phyloP scores from a whole-genome alignment of 179 eudicot genomes.

The Carnegiea gigantea region DNA sequence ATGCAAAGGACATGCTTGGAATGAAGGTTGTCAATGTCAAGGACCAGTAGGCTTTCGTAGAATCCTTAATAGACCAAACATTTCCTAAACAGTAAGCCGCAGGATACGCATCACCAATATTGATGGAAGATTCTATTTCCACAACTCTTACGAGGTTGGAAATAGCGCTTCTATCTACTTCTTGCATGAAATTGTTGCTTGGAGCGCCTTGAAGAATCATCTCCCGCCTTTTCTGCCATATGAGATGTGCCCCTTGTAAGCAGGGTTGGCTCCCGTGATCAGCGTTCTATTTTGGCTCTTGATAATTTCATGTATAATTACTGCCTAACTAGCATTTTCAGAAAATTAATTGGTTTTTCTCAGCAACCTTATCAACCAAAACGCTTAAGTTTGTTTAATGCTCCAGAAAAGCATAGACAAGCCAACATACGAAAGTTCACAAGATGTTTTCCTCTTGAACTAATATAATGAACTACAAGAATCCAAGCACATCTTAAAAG shows the following conservation, averaged over 20 bases:
- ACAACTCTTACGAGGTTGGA: not conserved
- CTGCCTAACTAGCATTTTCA: not conserved
- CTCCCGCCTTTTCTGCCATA: not conserved
- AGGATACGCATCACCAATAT: not conserved
- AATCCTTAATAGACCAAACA: not conserved
- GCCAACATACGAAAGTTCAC: not conserved
- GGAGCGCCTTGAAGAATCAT: not conserved
- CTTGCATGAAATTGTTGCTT: not conserved
- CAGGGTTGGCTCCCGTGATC: not conserved
- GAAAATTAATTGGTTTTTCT: not conserved
- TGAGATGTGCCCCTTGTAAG: not conserved
- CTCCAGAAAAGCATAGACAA: not conserved
- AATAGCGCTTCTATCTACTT: not conserved
- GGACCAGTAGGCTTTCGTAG: not conserved
- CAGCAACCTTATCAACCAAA: not conserved
- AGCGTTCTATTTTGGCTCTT: not conserved
- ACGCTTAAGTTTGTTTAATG: not conserved
- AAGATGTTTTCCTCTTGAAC: not conserved
- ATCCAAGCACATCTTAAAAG: not conserved
- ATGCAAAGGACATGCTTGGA: not conserved
- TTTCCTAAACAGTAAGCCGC: not conserved
- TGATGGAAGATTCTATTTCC: not conserved
- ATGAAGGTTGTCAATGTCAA: not conserved
- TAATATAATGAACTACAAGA: not conserved
- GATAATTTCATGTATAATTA: not conserved